These are phyloP conservation scores for Penicillium egyptiacum DNA, from an alignment of 495 filamentous ascomycete species.

Conservation along the genomic window DNA sequence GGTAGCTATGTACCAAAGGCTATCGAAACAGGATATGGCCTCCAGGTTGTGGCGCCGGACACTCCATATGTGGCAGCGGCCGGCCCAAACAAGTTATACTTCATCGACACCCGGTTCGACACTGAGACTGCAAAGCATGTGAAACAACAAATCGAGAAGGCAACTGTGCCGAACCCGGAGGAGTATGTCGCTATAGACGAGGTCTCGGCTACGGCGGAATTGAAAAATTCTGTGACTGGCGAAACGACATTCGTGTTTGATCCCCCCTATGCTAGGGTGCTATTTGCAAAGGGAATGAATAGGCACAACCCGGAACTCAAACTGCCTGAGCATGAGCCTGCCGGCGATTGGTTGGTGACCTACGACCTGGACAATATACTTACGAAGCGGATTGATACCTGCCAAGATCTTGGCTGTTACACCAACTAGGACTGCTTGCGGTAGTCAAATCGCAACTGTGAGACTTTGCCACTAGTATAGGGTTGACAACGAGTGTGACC, in stretches of 20 bases:
- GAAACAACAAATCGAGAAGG: constrained; percentile 21
- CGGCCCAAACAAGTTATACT: constrained; percentile 16
- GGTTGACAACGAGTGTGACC: no score
- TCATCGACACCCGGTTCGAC: constrained; percentile 22
- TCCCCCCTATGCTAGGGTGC: constrained; percentile 16
- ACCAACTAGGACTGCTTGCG: not conserved
- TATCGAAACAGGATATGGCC: constrained; percentile 15
- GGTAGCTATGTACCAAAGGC: constrained; percentile 16
- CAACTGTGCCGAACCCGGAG: constrained; percentile 7
- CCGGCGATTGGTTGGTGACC: constrained; percentile 18
- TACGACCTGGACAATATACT: constrained; percentile 11
- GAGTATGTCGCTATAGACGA: constrained; percentile 21
- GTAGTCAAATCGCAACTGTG: not conserved
- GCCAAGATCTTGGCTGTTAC: not conserved
- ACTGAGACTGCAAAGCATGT: constrained; percentile 18
- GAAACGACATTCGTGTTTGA: constrained; percentile 23
- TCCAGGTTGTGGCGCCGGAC: constrained; percentile 21
- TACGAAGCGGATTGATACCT: not conserved
- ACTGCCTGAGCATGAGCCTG: constrained; percentile 18
- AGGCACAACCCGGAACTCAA: constrained; percentile 17
- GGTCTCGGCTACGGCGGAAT: constrained; percentile 13
- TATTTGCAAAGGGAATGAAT: constrained; percentile 19
- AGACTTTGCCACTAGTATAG: no score
- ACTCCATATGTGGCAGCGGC: constrained; percentile 20
- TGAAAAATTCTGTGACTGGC: constrained; percentile 10